A percentile compares a stretch with the other conserved stretches of the same genome.
Conservation (phyloP, 371 early-diverging fungal species). For the Saksenaea vasiformis region DNA sequence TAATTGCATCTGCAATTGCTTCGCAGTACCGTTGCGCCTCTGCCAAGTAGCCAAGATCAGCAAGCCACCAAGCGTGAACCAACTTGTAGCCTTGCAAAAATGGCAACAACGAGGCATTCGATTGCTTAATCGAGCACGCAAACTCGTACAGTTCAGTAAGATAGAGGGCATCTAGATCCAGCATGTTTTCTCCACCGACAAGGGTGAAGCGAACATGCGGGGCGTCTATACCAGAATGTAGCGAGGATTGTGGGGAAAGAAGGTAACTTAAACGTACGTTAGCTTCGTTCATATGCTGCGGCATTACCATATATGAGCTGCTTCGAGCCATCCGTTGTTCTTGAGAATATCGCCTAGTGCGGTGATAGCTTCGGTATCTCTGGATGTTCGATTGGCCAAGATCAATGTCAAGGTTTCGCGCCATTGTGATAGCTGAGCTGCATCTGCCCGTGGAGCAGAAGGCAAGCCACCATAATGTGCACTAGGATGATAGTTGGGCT, state of each 20-base stretch:
- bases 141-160: conserved; percentile 86
- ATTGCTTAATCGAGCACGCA: conserved; percentile 57
- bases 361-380: conserved; percentile 71
- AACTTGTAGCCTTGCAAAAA: conserved; percentile 91
- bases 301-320: conserved; percentile 84
- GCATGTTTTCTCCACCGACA: conserved; percentile 48
- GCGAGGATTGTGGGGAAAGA: conserved; percentile 42
- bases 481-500: conserved; percentile 25
- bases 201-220: conserved; percentile 59
- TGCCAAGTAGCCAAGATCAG: conserved; percentile 75
- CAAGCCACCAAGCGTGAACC: conserved; percentile 76
- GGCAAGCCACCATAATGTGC: conserved; percentile 24
- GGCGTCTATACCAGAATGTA: conserved; percentile 40
- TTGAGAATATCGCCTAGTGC: conserved; percentile 79
- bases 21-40: conserved; percentile 80
- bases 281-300: conserved; percentile 9
- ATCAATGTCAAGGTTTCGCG: conserved; percentile 72
- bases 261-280: conserved; percentile 57
- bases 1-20: conserved; percentile 72
- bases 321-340: conserved; percentile 60
- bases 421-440: conserved; percentile 63
- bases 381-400: conserved; percentile 82
- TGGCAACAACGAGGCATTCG: conserved; percentile 61
- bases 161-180: conserved; percentile 55
- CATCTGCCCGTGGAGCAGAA: conserved; percentile 13